Evolutionary conservation across 2,329 filamentous ascomycete genomes (phyloP).

Genomic region (Aspergillus uvarum): DNA sequence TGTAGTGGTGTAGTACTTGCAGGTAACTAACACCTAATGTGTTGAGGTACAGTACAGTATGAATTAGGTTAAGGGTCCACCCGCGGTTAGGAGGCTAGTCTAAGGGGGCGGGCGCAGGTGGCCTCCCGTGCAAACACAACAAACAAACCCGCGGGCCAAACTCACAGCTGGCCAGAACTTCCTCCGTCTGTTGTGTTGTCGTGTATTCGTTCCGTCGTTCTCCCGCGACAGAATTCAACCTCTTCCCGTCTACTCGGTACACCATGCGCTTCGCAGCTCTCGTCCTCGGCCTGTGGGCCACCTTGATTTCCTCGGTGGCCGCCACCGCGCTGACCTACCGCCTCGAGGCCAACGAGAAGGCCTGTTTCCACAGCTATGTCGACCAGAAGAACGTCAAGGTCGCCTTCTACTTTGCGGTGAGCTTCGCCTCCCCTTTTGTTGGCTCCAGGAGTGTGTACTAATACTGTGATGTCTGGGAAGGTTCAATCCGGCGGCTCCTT

Average conservation of each 20-base stretch:
- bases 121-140: constrained; percentile 32
- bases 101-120: neutral
- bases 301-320: constrained; percentile 67
- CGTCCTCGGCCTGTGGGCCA: constrained; percentile 68
- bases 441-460: neutral
- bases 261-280: constrained; percentile 66
- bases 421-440: constrained; percentile 33
- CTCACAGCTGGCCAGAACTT: constrained; percentile 37
- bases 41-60: neutral
- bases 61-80: neutral
- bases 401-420: constrained; percentile 96
- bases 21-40: too few relatives aligned
- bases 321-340: constrained; percentile 95
- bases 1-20: too few relatives aligned
- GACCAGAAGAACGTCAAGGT: constrained; percentile 81
- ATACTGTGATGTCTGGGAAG: constrained; percentile 47
- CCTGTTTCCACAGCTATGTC: constrained; percentile 87
- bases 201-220: constrained; percentile 16
- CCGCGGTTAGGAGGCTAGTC: neutral
- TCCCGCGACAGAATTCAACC: constrained; percentile 13
- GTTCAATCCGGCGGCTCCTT: constrained; percentile 98
- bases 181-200: constrained; percentile 20
- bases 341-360: constrained; percentile 83
- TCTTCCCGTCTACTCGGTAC: constrained; percentile 9
- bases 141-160: constrained; percentile 28